Evolutionary conservation across 2,329 filamentous ascomycete genomes (phyloP), one percentile per base, ranked within the genome.

Genomic region (Fusarium sp.): DNA sequence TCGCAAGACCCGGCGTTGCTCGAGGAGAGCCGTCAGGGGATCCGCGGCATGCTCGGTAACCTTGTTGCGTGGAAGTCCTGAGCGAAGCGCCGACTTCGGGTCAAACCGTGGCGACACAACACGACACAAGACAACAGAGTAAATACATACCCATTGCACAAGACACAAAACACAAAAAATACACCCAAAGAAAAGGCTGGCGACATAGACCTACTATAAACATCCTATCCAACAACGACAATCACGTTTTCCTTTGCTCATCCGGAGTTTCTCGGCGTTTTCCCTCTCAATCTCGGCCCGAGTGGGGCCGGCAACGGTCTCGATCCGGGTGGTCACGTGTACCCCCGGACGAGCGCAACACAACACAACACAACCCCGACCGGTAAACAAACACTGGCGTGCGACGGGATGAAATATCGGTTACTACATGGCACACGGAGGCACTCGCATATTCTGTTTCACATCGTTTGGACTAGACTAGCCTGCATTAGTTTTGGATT

Each of bases 11-110:
- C 62, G 15, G 49, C 34, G 4, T 12, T 59, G 32, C 42, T 65
- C 8, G 50, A 65, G 7, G 63, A 65, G 49, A 64, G 55, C 43
- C 58, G 63, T 8, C 54, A 43, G n/a, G 40, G 58, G n/a, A 51
- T 65, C 38, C 58, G 59, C 15, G 24, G 46, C 31, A 43, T 65
- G 49, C 54, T 65, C 29, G 48, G 53, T 2, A 58, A 53, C 40
- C 63, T 65, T 38, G 58, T 35, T 12, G 58, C 63, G 25, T 65
- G 63, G 63, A 65, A 65, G 54, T 53, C 63, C 40, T 65, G 45
- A 65, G 58, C 41, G 48, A 28, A 46, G 13, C 43, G 45, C 62
- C 63, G 63, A 64, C 62, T 55, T 66, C 62, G 62, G 62, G 46
- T 19, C 19, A 19, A 53, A 36, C 41, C 53, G 42, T 35, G 43